Conservation (phyloP, 805 yeast genomes). For the Wickerhamia fluorescens region DNA sequence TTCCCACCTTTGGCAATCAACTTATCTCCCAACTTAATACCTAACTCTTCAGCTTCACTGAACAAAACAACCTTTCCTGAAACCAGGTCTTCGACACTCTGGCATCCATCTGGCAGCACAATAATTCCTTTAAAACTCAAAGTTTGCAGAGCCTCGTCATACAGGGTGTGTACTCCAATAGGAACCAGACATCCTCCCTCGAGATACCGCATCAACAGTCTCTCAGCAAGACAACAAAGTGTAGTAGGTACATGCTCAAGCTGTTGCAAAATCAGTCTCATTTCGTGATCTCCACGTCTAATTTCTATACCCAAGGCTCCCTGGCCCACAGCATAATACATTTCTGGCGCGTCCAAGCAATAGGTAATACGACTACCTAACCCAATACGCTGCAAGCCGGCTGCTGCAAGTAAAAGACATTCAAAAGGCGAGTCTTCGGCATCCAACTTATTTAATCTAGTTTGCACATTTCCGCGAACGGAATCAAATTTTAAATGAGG, state of each 20-base stretch:
- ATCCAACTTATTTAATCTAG: constrained; percentile 78
- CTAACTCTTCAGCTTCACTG: constrained; percentile 64
- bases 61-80: constrained; percentile 31
- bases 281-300: constrained; percentile 55
- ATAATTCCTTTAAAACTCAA: constrained; percentile 65
- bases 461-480: constrained; percentile 73
- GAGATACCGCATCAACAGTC: constrained; percentile 75
- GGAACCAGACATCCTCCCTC: constrained; percentile 99
- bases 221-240: constrained; percentile 77
- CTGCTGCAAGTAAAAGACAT: constrained; percentile 85
- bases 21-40: constrained; percentile 58
- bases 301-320: constrained; percentile 95
- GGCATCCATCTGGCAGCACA: constrained; percentile 76
- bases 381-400: constrained; percentile 76
- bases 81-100: constrained; percentile 53
- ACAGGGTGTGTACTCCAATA: constrained; percentile 75
- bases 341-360: constrained; percentile 62
- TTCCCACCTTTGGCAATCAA: constrained; percentile 77
- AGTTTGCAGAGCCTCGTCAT: constrained; percentile 33
- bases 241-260: constrained; percentile 64
- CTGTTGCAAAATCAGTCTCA: constrained; percentile 51
- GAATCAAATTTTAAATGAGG: constrained; percentile 77
- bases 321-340: constrained; percentile 98
- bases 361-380: constrained; percentile 71
- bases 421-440: constrained; percentile 53